phyloP scores from a whole-genome alignment of 768 basidiomycete genomes.

The Naganishia onofrii region DNA sequence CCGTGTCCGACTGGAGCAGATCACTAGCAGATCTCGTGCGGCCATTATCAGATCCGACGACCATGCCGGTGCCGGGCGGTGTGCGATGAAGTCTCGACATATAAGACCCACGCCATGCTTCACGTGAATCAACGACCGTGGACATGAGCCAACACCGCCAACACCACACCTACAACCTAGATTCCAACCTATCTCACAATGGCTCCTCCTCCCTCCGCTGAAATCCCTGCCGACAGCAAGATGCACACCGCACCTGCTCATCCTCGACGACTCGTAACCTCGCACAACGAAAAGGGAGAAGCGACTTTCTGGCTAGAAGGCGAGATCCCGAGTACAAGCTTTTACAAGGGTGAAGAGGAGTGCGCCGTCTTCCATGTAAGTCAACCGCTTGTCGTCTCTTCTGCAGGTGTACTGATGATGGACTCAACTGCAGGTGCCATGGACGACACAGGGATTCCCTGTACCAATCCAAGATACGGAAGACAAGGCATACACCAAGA shows the following conservation, averaged over 20 bases:
- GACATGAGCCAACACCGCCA: too few species aligned
- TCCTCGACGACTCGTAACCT: slow-evolving; percentile 24
- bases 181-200: neutral
- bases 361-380: slow-evolving; percentile 26
- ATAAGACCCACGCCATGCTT: too few species aligned
- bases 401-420: too few species aligned
- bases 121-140: too few species aligned
- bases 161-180: neutral
- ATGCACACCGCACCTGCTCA: slow-evolving; percentile 26
- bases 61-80: too few species aligned
- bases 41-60: too few species aligned
- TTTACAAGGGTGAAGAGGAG: slow-evolving; percentile 19
- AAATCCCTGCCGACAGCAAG: slow-evolving; percentile 14
- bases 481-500: slow-evolving; percentile 24
- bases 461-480: slow-evolving; percentile 7
- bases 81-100: too few species aligned
- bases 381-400: too few species aligned
- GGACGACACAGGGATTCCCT: slow-evolving; percentile 29
- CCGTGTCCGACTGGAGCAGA: too few species aligned
- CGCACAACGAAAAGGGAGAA: slow-evolving; percentile 24
- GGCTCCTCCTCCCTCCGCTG: slow-evolving; percentile 11
- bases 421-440: slow-evolving; percentile 30
- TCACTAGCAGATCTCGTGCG: too few species aligned
- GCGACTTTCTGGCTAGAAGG: slow-evolving; percentile 26
- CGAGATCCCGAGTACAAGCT: slow-evolving; percentile 15